Base-by-base conservation (phyloP, 805 yeast species). In the Sugiyamaella valdiviana region DNA sequence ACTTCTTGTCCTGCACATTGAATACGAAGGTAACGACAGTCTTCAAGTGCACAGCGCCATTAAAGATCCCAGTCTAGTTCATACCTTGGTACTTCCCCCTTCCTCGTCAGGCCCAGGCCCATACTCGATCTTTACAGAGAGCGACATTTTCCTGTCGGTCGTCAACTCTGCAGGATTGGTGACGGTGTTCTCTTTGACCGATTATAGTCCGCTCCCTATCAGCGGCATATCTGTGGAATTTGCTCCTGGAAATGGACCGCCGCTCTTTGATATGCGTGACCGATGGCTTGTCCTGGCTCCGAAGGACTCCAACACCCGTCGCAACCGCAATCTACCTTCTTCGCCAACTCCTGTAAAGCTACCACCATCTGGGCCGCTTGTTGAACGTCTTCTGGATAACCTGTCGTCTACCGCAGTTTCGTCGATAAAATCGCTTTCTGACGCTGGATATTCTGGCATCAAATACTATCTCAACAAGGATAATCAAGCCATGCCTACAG, bases 351-450 rank as follows among this genome's bases (percentile, higher is more conserved):
- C 78, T 0, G 70, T 77, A 17, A 68, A 68, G 51, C 58, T 78
- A 35, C 75, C 79, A 2, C 70, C 68, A 12, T 68, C 71, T 2
- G 72, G 73, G 2, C 77, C 78, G 1, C 62, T 78, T 36, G 64
- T 76, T 32, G 71, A 72, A 41, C 69, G 77, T 44, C 71, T 78
- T 1, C 62, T 76, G 52, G 72, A 74, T 10, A 65, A 70, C 10
- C 55, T 79, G 19, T 78, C 83, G 4, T 71, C 70, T 52, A 69
- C 75, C 1, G 80, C 84, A 0, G 64, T 78, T 2, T 80, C 75
- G 49, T 70, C 75, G 19, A 58, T 74, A 32, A 70, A 67, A 59
- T 68, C 68, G 51, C 57, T 79, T 6, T 72, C 81, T 0, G 80
- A 77, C 42, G 68, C 74, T 2, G 70, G 79, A 5, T 69, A 76